Conservation (phyloP, 257 asterid genomes). For the Solanum medicagineum region DNA sequence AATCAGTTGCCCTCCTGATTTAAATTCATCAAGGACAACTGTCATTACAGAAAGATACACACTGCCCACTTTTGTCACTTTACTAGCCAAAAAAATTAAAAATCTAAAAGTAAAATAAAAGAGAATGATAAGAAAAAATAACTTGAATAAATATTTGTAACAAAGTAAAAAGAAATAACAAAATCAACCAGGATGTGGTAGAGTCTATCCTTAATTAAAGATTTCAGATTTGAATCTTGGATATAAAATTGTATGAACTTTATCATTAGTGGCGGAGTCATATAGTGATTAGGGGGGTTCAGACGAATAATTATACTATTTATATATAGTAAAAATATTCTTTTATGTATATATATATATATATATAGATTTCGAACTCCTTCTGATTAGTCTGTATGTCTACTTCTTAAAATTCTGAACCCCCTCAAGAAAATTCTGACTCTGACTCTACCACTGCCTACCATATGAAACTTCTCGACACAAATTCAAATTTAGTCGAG, state of each 20-base stretch:
- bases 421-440: too few relatives aligned
- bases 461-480: not conserved
- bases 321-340: too few relatives aligned
- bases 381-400: too few relatives aligned
- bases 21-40: slow-evolving; percentile 58
- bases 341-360: too few relatives aligned
- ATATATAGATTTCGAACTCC: too few relatives aligned
- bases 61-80: slow-evolving; percentile 43
- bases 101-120: not conserved
- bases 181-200: not conserved
- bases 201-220: not conserved
- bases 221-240: rapidly evolving
- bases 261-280: too few relatives aligned
- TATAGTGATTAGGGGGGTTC: too few relatives aligned
- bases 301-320: too few relatives aligned
- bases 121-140: not conserved
- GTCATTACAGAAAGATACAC: slow-evolving; percentile 40
- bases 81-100: not conserved
- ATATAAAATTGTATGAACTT: not conserved
- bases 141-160: not conserved
- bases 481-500: not conserved
- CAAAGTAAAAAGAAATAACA: slow-evolving; percentile 24
- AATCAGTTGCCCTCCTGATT: slow-evolving; percentile 33
- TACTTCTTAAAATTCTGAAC: too few relatives aligned
- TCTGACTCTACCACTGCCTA: too few relatives aligned